Evolutionary conservation across 2,329 filamentous ascomycete genomes (phyloP).

Genomic region (Rutstroemia sydowiana): DNA sequence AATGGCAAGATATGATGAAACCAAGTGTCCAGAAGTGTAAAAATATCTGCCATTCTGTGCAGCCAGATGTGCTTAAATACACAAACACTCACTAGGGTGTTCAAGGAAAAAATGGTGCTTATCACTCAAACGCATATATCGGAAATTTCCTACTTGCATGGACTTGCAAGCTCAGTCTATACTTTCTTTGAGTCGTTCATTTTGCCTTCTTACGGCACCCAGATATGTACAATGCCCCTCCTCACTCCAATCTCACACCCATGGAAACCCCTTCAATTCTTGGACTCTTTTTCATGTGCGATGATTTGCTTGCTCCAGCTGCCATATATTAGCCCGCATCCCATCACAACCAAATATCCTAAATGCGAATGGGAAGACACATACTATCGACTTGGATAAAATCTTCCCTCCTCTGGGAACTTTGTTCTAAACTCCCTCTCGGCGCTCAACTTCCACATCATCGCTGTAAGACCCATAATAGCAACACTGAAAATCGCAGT

Average conservation of each 20-base stretch:
- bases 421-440: conserved; percentile 64
- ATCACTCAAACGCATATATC: no score
- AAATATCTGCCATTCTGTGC: no score
- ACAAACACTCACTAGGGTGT: no score
- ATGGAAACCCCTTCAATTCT: conserved; percentile 25
- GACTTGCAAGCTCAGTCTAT: no score
- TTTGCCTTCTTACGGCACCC: not conserved
- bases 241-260: not conserved
- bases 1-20: no score
- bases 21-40: no score
- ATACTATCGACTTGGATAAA: conserved; percentile 80
- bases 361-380: conserved; percentile 34
- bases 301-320: conserved; percentile 68
- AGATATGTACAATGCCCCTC: conserved; percentile 24
- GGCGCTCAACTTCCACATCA: conserved; percentile 66
- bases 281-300: conserved; percentile 55
- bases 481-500: conserved; percentile 68
- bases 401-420: conserved; percentile 69
- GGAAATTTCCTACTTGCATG: no score
- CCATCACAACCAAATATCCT: not conserved
- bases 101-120: no score
- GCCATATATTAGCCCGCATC: conserved; percentile 1
- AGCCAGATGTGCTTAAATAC: no score
- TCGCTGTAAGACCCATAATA: conserved; percentile 59
- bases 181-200: conserved; percentile 1